Evolutionary conservation across 768 basidiomycete genomes (phyloP), one percentile per base, ranked within the genome.

Genomic region (Lactarius deliciosus): DNA sequence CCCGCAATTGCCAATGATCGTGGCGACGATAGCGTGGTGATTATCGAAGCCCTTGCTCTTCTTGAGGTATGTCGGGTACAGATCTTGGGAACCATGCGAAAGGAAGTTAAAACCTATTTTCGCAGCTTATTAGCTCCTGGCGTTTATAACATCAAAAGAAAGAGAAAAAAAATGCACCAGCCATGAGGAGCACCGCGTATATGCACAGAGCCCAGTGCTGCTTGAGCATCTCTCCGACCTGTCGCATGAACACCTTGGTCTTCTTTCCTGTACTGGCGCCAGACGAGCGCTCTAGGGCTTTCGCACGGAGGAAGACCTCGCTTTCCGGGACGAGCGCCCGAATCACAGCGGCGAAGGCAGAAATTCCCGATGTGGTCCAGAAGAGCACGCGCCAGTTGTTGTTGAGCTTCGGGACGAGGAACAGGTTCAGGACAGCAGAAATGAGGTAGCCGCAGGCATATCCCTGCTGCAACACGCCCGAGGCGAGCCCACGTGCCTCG

Each of bases 361-460:
- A 86, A 63, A 94, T 81, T 13, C 88, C 89, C 3, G 89, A 76
- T 1, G 85, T 90, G 45, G 87, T 83, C 86, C 90, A 97, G 81
- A 96, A 96, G 20, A 97, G 77, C 4, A 82, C 77, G 43, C 94
- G 81, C 95, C 95, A 96, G 0, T 69, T 64, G 20, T 64, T 28
- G 0, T 68, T 45, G 13, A 73, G 72, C 43, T 72, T 71, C 20
- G 77, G 76, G 13, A 79, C 91, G 28, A 90, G 79, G 3, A 77
- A 81, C 25, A 96, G 80, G 73, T 95, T 94, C 79, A 96, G 84
- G 57, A 90, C 85, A 0, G 94, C 90, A 0, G 93, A 91, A 64
- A 97, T 70, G 9, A 96, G 85, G 74, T 89, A 96, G 1, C 95
- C 95, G 15, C 87, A 83, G 0, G 93, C 91, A 72, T 96, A 96